phyloP scores from a whole-genome alignment of 257 asterid species.

The Fraxinus pennsylvanica region DNA sequence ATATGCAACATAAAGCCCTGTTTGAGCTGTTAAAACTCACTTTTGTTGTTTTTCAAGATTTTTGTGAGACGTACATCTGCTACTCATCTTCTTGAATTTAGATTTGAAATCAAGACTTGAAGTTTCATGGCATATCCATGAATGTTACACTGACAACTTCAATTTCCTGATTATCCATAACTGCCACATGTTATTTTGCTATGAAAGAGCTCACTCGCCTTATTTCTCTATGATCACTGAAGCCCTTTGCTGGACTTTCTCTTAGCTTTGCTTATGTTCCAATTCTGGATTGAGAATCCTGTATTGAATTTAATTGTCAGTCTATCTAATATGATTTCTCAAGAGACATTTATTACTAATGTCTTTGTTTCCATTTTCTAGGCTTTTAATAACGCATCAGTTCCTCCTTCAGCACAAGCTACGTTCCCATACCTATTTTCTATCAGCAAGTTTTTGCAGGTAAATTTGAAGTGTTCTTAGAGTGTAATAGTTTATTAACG shows the following conservation, averaged over 20 bases:
- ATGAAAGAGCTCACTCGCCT: not conserved
- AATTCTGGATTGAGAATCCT: not conserved
- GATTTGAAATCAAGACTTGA: not conserved
- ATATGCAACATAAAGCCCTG: not conserved
- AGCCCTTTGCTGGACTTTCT: not conserved
- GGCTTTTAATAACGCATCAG: constrained; percentile 83
- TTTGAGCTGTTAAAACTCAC: not conserved
- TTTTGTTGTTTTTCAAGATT: not conserved
- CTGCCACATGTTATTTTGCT: not conserved
- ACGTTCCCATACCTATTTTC: constrained; percentile 85
- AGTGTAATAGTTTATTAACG: constrained; percentile 4
- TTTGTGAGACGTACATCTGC: not conserved
- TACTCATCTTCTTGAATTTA: not conserved
- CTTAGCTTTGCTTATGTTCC: not conserved
- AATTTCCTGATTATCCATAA: not conserved
- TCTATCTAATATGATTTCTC: constrained; percentile 3
- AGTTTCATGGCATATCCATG: not conserved
- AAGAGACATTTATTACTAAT: constrained; percentile 15
- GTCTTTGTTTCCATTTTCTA: constrained; percentile 29
- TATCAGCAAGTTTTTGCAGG: constrained; percentile 98
- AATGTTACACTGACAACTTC: not conserved
- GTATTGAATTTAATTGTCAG: constrained; percentile 1
- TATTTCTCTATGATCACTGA: not conserved
- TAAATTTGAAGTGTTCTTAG: constrained; percentile 28
- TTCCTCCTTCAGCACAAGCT: constrained; percentile 89